phyloP scores from a whole-genome alignment of 306 rosid species.

The Hippophae tibetana region DNA sequence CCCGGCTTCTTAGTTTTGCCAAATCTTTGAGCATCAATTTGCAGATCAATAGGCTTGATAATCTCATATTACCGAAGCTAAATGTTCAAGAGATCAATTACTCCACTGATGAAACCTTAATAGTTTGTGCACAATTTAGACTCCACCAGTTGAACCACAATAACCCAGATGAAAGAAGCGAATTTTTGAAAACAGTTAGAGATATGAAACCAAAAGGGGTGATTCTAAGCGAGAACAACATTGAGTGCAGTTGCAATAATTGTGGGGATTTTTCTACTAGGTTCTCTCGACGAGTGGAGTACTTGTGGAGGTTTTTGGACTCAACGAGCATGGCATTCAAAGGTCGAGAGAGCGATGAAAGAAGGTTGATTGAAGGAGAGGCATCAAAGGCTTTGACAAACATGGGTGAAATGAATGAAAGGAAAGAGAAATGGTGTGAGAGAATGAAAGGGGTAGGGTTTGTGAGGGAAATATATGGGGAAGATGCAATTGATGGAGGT shows the following conservation, averaged over 20 bases:
- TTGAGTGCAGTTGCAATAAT: slow-evolving; percentile 56
- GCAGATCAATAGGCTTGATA: slow-evolving; percentile 54
- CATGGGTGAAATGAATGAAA: slow-evolving; percentile 63
- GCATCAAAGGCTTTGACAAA: slow-evolving; percentile 66
- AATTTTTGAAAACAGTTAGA: slow-evolving; percentile 41
- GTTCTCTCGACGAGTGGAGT: slow-evolving; percentile 53
- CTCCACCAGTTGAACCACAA: slow-evolving; percentile 60
- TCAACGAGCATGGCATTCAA: slow-evolving; percentile 75
- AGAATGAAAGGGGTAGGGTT: slow-evolving; percentile 70
- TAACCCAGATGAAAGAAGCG: slow-evolving; percentile 48
- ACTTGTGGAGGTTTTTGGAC: slow-evolving; percentile 72
- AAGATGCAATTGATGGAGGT: slow-evolving; percentile 65
- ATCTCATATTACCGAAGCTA: slow-evolving; percentile 37
- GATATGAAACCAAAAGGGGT: slow-evolving; percentile 66
- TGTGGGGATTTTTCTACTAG: slow-evolving; percentile 58
- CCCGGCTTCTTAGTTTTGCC: slow-evolving; percentile 63
- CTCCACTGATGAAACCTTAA: slow-evolving; percentile 42
- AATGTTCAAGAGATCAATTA: slow-evolving; percentile 32
- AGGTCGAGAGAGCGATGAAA: slow-evolving; percentile 64
- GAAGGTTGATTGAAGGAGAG: slow-evolving; percentile 88
- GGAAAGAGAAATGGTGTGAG: slow-evolving; percentile 71
- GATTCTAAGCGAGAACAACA: slow-evolving; percentile 67
- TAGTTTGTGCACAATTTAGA: slow-evolving; percentile 79
- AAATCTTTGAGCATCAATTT: slow-evolving; percentile 54
- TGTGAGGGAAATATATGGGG: slow-evolving; percentile 40